phyloP scores from a whole-genome alignment of 352 stramenopile species.

The Globisporangium megalacanthum region DNA sequence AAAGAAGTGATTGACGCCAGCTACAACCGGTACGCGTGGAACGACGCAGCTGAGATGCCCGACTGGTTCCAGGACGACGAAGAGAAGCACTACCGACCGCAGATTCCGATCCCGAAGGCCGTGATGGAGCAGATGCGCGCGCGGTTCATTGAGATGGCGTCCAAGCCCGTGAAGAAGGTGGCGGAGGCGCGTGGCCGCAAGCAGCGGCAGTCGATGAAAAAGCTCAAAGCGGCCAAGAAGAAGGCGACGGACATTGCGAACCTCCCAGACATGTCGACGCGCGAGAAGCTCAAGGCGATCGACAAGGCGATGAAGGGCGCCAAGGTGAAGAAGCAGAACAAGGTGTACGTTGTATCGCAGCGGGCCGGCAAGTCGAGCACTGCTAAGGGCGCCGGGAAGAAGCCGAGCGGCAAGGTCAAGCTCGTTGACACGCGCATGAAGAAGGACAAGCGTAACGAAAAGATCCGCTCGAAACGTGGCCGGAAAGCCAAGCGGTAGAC shows the following conservation, averaged over 20 bases:
- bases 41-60: slow-evolving; percentile 94
- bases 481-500: slow-evolving; percentile 85
- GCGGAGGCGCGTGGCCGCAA: slow-evolving; percentile 97
- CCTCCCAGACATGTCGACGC: slow-evolving; percentile 95
- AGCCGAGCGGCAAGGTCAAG: slow-evolving; percentile 90
- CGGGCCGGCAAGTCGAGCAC: slow-evolving; percentile 47
- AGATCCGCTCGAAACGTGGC: slow-evolving; percentile 76
- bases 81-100: slow-evolving; percentile 96
- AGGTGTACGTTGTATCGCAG: slow-evolving; percentile 95
- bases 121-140: slow-evolving; percentile 98
- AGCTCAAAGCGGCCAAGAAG: slow-evolving; percentile 96
- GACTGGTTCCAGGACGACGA: slow-evolving; percentile 98
- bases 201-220: slow-evolving; percentile 89
- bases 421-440: slow-evolving; percentile 98
- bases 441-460: slow-evolving; percentile 91
- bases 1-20: slow-evolving; percentile 98
- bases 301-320: slow-evolving; percentile 95
- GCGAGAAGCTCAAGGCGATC: slow-evolving; percentile 98
- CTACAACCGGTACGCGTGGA: slow-evolving; percentile 99
- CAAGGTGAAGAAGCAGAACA: slow-evolving; percentile 88
- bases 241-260: slow-evolving; percentile 96
- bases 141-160: slow-evolving; percentile 93
- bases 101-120: slow-evolving; percentile 95
- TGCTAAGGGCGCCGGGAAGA: slow-evolving; percentile 65
- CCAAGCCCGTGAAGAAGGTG: slow-evolving; percentile 99